phyloP scores from a whole-genome alignment of 2,329 filamentous ascomycete genomes.

The Blastomyces parvus region DNA sequence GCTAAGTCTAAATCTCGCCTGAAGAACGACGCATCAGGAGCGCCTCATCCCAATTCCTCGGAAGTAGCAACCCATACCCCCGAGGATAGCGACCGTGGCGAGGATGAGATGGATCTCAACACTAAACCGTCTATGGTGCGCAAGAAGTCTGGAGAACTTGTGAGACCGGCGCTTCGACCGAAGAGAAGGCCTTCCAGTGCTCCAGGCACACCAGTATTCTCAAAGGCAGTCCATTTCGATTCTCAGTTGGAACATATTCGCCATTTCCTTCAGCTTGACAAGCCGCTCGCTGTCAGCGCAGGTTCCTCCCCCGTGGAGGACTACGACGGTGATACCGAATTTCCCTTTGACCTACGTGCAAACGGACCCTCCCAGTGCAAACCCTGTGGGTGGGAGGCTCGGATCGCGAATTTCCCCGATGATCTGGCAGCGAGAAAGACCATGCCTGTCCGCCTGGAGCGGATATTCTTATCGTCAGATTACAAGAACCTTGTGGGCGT shows the following conservation, averaged over 20 bases:
- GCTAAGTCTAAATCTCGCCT: neutral
- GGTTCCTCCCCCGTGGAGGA: slow-evolving; percentile 82
- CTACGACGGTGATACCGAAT: slow-evolving; percentile 80
- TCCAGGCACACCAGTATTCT: slow-evolving; percentile 92
- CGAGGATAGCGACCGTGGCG: slow-evolving; percentile 41
- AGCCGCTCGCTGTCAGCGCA: slow-evolving; percentile 90
- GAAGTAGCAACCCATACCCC: slow-evolving; percentile 27
- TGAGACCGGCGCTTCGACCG: slow-evolving; percentile 78
- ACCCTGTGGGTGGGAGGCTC: slow-evolving; percentile 75
- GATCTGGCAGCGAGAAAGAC: slow-evolving; percentile 54
- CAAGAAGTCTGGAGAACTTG: slow-evolving; percentile 96
- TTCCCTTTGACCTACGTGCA: slow-evolving; percentile 62
- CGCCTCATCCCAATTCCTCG: slow-evolving; percentile 6
- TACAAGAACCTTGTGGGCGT: slow-evolving; percentile 78
- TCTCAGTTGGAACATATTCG: slow-evolving; percentile 91
- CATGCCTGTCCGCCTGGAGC: slow-evolving; percentile 68
- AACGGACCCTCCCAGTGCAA: slow-evolving; percentile 31
- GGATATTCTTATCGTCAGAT: slow-evolving; percentile 76
- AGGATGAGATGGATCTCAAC: slow-evolving; percentile 50
- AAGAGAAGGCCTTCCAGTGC: slow-evolving; percentile 82
- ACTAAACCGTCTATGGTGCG: slow-evolving; percentile 85
- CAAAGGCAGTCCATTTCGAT: slow-evolving; percentile 97
- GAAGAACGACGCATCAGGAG: neutral
- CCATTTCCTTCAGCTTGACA: slow-evolving; percentile 89
- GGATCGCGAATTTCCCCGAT: slow-evolving; percentile 70